Conservation (phyloP, 306 rosid species). For the Corylus avellana region DNA sequence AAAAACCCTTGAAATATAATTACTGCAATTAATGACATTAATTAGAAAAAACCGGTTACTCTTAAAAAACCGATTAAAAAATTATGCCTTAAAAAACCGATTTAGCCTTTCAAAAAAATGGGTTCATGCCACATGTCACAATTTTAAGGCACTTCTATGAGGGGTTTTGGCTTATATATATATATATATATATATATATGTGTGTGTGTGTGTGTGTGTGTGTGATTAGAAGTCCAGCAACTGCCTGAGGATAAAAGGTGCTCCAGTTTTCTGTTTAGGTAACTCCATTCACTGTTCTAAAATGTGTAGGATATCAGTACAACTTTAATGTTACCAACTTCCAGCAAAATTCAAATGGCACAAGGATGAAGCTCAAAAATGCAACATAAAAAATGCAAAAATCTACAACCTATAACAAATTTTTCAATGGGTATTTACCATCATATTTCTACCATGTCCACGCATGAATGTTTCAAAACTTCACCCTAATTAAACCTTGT, state of each 20-base stretch:
- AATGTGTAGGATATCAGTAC: background rate
- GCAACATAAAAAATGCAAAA: conserved; percentile 32
- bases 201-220: too few species aligned
- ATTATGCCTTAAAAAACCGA: too few species aligned
- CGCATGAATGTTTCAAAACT: conserved; percentile 2
- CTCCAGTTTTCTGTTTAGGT: background rate
- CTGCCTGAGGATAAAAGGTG: background rate
- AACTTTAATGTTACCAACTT: background rate
- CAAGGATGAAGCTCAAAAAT: conserved; percentile 47
- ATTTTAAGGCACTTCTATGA: too few species aligned
- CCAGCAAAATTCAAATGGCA: conserved; percentile 7
- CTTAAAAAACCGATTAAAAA: too few species aligned
- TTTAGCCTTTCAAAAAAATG: too few species aligned
- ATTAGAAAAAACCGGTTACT: too few species aligned
- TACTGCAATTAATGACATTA: too few species aligned
- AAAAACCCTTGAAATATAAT: too few species aligned
- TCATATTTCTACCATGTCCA: conserved; percentile 33
- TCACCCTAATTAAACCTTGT: conserved; percentile 1
- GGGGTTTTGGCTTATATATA: too few species aligned
- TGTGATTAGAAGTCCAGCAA: background rate
- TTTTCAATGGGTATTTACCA: conserved; percentile 15
- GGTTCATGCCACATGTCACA: too few species aligned
- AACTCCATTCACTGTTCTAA: conserved; percentile 1
- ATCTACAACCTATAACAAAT: conserved; percentile 19
- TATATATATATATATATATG: too few species aligned